Conservation (phyloP, 768 basidiomycete species). For the Lanmaoa pseudosensibilis region DNA sequence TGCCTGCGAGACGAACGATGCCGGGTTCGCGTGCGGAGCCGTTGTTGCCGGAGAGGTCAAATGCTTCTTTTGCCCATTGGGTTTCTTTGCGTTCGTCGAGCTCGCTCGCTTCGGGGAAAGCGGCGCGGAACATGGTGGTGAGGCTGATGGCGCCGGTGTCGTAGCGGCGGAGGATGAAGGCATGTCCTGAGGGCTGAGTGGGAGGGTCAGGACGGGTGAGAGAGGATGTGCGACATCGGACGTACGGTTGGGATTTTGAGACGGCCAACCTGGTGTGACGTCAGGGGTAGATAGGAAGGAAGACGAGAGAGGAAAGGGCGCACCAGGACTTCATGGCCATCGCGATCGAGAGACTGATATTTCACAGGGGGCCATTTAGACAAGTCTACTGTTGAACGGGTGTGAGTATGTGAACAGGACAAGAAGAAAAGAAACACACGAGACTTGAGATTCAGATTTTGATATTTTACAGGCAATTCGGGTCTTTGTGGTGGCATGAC, state of each 20-base stretch:
- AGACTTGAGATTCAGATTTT: slow-evolving; percentile 50
- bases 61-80: slow-evolving; percentile 78
- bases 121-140: slow-evolving; percentile 96
- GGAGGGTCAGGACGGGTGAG: slow-evolving; percentile 17
- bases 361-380: slow-evolving; percentile 71
- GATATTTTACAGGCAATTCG: slow-evolving; percentile 48
- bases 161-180: slow-evolving; percentile 91
- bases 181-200: slow-evolving; percentile 70
- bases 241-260: slow-evolving; percentile 88
- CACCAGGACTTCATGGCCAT: slow-evolving; percentile 84
- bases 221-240: slow-evolving; percentile 11
- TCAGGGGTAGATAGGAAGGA: slow-evolving; percentile 16
- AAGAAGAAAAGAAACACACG: slow-evolving; percentile 31
- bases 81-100: slow-evolving; percentile 77
- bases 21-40: slow-evolving; percentile 57
- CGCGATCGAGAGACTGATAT: slow-evolving; percentile 87
- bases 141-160: slow-evolving; percentile 91
- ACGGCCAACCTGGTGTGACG: slow-evolving; percentile 67
- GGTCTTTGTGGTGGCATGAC: slow-evolving; percentile 44
- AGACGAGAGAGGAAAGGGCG: slow-evolving; percentile 23
- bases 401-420: background rate
- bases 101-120: slow-evolving; percentile 80
- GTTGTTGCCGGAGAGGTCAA: slow-evolving; percentile 78
- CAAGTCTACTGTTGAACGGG: slow-evolving; percentile 34
- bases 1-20: slow-evolving; percentile 81